Base-by-base conservation (phyloP, 768 basidiomycete species). In the Mycena vitilis region DNA sequence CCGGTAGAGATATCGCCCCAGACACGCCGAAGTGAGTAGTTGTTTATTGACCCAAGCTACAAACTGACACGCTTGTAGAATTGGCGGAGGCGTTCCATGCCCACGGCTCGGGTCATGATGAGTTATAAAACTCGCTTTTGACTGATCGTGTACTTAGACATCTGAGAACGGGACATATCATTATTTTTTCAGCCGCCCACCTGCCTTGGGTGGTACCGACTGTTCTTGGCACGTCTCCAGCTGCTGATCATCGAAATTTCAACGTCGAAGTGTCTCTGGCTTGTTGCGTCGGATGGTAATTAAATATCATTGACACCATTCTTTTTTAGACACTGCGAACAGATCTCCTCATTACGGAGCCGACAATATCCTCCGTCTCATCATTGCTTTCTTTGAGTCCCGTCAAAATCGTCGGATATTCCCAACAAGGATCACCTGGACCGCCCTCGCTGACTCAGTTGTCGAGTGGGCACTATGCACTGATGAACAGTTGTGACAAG, bases 1-100 rank as follows among this genome's bases (percentile, higher is more conserved):
- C 98, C 98, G 4, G 80, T 86, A 56, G 86, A 91, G 62, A 79
- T 99, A 40, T 84, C 90, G 55, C 75, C 87, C 56, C 86, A 91
- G 56, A 88, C 87, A 67, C 89, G 89, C 73, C 86, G 83, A 77
- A 94, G 97, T 98, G 77, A 85, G 95, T 86, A 25, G 22, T 22
- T 20, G 38, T 30, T 49, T 53, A 60, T 57, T 51, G 12, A 57
- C 58, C 20, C 23, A 16, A 0, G 34, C 8, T 59, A 66, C 30
- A 5, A 58, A 65, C 60, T 52, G 53, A 62, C 62, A 60, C 36
- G 52, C 42, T 25, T 52, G 52, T 75, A 91, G 90, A 89, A 78
- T 78, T 91, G 53, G 70, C 75, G 45, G 85, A 89, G 59, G 86
- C 82, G 48, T 91, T 91, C 81, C 81, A 83, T 62, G 78, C 79